phyloP scores from a whole-genome alignment of 169 alveolate species.

The Babesia sp. region DNA sequence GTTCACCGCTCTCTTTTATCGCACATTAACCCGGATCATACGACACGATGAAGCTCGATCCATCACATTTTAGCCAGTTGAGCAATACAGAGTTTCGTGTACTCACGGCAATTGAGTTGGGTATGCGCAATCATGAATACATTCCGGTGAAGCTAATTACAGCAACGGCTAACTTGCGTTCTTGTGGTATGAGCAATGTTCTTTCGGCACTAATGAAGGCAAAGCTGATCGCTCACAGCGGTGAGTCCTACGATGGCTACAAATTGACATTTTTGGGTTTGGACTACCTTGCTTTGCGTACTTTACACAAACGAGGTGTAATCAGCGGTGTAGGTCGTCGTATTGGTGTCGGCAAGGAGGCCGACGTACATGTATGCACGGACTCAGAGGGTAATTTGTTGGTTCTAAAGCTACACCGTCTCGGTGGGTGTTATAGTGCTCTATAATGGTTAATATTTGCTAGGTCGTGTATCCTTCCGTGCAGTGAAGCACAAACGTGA shows the following conservation, averaged over 20 bases:
- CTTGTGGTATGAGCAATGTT: constrained; percentile 86
- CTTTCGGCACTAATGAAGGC: constrained; percentile 88
- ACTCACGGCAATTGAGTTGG: constrained; percentile 97
- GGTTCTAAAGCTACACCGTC: constrained; percentile 75
- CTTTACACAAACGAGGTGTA: constrained; percentile 91
- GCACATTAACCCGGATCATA: too few species aligned
- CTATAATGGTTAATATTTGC: background rate
- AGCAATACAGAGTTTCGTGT: constrained; percentile 84
- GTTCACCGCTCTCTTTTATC: too few species aligned
- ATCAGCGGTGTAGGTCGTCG: constrained; percentile 89
- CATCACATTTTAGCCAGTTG: constrained; percentile 65
- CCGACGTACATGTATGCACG: constrained; percentile 95
- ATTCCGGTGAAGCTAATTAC: constrained; percentile 94
- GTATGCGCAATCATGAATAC: constrained; percentile 98
- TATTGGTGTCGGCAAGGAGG: constrained; percentile 99
- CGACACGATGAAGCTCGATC: constrained; percentile 59
- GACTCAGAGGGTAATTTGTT: constrained; percentile 87
- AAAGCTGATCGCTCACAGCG: constrained; percentile 90
- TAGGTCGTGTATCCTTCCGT: constrained; percentile 95
- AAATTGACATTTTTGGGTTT: constrained; percentile 96
- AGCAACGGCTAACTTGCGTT: constrained; percentile 92
- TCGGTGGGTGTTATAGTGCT: constrained; percentile 39
- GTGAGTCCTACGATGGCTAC: constrained; percentile 95
- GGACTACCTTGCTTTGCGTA: constrained; percentile 96
- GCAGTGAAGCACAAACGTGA: constrained; percentile 97